These are phyloP conservation scores for Auriscalpium microsporum DNA, from an alignment of 768 basidiomycete species.

Conservation along the genomic window DNA sequence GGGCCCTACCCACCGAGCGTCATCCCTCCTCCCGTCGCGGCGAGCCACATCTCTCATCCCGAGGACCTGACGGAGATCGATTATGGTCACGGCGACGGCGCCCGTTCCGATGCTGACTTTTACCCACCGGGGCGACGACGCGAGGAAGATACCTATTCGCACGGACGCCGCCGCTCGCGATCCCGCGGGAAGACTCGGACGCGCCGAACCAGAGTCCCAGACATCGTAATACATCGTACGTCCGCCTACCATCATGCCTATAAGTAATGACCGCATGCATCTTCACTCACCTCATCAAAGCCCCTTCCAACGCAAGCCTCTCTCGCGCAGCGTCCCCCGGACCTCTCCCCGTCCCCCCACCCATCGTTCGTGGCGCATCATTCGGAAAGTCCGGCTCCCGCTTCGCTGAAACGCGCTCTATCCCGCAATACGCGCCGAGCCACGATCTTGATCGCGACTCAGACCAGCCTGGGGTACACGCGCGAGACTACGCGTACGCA, in stretches of 20 bases:
- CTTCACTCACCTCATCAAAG: neutral
- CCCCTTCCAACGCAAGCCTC: neutral
- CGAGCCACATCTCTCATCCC: no score
- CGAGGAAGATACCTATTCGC: neutral
- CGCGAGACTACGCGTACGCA: neutral
- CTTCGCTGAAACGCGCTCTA: no score
- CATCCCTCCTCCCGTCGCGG: no score
- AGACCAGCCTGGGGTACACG: no score
- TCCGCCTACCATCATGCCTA: neutral
- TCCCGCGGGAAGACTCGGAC: neutral
- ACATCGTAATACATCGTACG: neutral
- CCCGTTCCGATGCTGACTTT: no score
- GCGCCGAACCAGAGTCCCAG: neutral
- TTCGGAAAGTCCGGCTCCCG: no score
- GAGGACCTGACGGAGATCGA: neutral
- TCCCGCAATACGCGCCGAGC: no score
- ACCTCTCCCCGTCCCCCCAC: neutral
- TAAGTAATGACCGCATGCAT: neutral
- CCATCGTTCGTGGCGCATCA: neutral
- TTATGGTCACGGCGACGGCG: neutral
- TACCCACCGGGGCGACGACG: neutral
- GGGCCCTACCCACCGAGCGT: no score
- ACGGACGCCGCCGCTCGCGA: neutral
- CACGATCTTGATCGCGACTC: no score
- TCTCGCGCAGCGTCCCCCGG: neutral